A percentile compares a stretch with the other conserved stretches of the same genome.
Evolutionary conservation across 331 rosid genomes (phyloP).

Genomic region (Acacia concinna): DNA sequence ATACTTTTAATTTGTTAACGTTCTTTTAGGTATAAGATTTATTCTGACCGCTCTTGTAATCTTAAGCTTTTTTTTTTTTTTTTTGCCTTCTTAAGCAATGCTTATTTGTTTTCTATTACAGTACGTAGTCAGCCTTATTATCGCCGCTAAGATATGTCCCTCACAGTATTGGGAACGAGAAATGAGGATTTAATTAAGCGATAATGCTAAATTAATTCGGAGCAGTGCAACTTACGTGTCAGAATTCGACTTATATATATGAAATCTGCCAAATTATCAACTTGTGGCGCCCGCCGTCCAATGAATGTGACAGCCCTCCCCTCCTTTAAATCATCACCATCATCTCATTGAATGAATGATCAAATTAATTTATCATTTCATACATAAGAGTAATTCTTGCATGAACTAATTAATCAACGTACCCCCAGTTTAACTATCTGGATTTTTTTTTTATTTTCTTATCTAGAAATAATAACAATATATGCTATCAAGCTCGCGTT

Average conservation of each 20-base stretch:
- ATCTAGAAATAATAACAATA: too few relatives aligned
- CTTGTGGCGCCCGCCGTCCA: neutral
- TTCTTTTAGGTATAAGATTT: neutral
- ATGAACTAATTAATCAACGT: neutral
- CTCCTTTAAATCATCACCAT: neutral
- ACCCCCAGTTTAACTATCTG: neutral
- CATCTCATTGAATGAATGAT: neutral
- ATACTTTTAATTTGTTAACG: neutral
- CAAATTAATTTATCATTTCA: neutral
- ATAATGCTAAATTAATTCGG: neutral
- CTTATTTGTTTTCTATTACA: too few relatives aligned
- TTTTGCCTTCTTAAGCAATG: too few relatives aligned
- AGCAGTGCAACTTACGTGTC: neutral
- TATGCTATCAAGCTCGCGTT: neutral
- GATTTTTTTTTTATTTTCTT: too few relatives aligned
- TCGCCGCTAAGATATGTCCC: neutral
- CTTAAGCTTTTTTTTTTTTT: too few relatives aligned
- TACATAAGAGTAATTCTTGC: neutral
- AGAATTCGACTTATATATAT: neutral
- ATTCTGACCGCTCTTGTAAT: neutral
- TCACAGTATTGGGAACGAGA: neutral
- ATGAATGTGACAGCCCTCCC: neutral
- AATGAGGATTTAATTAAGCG: neutral
- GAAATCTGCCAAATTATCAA: slow-evolving; percentile 6
- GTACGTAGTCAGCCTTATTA: too few relatives aligned